Evolutionary conservation across 2,329 filamentous ascomycete species (phyloP).

Genomic region (Xylariomycetidae sp.): DNA sequence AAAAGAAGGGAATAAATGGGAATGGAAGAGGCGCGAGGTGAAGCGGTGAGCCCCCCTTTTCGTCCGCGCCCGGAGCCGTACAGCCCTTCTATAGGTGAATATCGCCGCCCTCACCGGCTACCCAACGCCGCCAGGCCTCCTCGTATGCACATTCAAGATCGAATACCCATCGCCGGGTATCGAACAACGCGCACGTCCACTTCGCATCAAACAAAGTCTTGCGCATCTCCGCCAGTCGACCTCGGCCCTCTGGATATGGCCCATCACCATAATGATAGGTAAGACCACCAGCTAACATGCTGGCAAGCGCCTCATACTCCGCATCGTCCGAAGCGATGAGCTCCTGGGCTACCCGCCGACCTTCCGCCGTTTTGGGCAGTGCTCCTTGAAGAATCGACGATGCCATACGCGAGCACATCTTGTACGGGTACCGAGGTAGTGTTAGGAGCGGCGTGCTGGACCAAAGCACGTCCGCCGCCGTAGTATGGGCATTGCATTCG

Average conservation of each 20-base stretch:
- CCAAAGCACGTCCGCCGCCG: constrained; percentile 93
- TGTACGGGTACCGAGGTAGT: constrained; percentile 85
- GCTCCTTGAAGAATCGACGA: constrained; percentile 90
- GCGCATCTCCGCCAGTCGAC: constrained; percentile 72
- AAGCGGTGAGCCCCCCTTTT: not conserved
- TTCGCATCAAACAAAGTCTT: constrained; percentile 76
- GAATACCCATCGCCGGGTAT: constrained; percentile 84
- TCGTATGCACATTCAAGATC: constrained; percentile 87
- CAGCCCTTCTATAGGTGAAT: constrained; percentile 59
- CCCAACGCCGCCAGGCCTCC: constrained; percentile 85
- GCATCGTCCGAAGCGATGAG: constrained; percentile 73
- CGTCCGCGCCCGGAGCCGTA: not conserved
- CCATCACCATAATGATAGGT: constrained; percentile 44
- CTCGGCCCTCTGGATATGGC: constrained; percentile 47
- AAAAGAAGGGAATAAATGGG: constrained; percentile 1
- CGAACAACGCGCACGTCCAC: constrained; percentile 82
- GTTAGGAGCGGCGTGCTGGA: constrained; percentile 90
- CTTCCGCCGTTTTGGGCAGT: constrained; percentile 65
- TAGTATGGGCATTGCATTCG: constrained; percentile 97
- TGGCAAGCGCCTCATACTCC: constrained; percentile 76
- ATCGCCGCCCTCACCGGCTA: constrained; percentile 79
- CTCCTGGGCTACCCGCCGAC: constrained; percentile 61
- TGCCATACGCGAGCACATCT: constrained; percentile 99
- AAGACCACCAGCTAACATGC: constrained; percentile 58
- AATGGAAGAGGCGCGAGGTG: not conserved